Evolutionary conservation across 1,139 yeast genomes (phyloP).

Genomic region (Geotrichum carabidarum): DNA sequence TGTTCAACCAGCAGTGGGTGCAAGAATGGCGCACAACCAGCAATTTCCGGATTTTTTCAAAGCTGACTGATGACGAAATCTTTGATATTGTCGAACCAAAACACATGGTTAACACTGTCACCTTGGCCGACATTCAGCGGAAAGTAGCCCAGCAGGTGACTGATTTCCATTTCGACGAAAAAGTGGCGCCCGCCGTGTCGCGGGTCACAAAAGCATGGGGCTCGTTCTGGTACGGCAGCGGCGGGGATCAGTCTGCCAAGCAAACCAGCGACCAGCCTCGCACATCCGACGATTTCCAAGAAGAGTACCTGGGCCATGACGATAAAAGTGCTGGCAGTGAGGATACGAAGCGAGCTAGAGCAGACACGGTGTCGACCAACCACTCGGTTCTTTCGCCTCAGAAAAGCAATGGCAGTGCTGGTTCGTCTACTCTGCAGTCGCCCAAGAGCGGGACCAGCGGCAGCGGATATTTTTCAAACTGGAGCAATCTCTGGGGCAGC

Average conservation of each 20-base stretch:
- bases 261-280: background rate
- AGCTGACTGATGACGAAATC: constrained; percentile 76
- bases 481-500: background rate
- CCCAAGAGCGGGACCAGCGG: background rate
- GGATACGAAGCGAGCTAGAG: background rate
- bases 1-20: constrained; percentile 55
- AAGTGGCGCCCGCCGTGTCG: constrained; percentile 12
- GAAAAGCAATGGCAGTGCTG: background rate
- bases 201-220: constrained; percentile 16
- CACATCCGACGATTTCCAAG: background rate
- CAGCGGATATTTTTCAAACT: background rate
- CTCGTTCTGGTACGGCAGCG: constrained; percentile 14
- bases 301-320: constrained; percentile 3
- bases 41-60: constrained; percentile 66
- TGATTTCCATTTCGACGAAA: constrained; percentile 5
- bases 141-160: constrained; percentile 52
- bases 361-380: background rate
- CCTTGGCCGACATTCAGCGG: constrained; percentile 90
- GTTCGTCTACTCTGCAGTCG: background rate
- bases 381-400: background rate
- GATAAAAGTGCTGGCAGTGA: background rate
- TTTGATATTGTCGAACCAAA: constrained; percentile 82
- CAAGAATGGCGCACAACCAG: constrained; percentile 60
- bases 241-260: background rate
- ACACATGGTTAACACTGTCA: constrained; percentile 59